Evolutionary conservation across 352 stramenopile species (phyloP).

Genomic region (Globisporangium paddicum): DNA sequence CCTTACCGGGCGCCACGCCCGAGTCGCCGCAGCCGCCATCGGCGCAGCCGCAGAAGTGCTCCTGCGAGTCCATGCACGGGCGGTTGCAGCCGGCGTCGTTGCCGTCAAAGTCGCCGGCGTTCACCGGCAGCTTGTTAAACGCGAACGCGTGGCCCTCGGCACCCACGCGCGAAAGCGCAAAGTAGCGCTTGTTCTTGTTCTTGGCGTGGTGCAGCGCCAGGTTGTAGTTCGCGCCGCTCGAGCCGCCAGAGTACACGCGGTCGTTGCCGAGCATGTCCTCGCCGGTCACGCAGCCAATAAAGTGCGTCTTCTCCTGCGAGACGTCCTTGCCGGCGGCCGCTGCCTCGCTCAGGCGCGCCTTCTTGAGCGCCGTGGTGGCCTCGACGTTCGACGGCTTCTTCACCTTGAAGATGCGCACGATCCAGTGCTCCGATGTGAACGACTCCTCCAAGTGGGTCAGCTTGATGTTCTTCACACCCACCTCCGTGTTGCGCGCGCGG

Average conservation of each 20-base stretch:
- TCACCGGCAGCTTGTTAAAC: slow-evolving; percentile 83
- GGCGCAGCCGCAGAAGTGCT: slow-evolving; percentile 81
- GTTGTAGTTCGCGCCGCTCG: slow-evolving; percentile 89
- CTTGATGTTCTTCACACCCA: slow-evolving; percentile 90
- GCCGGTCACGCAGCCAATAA: slow-evolving; percentile 77
- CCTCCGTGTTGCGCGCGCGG: slow-evolving; percentile 78
- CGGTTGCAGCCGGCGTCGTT: slow-evolving; percentile 80
- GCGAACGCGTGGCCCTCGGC: slow-evolving; percentile 86
- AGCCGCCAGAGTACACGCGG: slow-evolving; percentile 83
- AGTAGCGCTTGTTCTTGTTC: slow-evolving; percentile 82
- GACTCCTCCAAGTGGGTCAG: slow-evolving; percentile 90
- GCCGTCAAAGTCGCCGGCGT: slow-evolving; percentile 57
- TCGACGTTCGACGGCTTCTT: slow-evolving; percentile 87
- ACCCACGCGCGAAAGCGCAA: slow-evolving; percentile 76
- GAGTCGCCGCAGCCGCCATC: slow-evolving; percentile 76
- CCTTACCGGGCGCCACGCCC: slow-evolving; percentile 54
- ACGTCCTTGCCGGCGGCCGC: slow-evolving; percentile 44
- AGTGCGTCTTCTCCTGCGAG: slow-evolving; percentile 72
- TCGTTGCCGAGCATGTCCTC: slow-evolving; percentile 85
- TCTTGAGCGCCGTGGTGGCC: slow-evolving; percentile 60
- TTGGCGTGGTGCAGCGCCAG: slow-evolving; percentile 85
- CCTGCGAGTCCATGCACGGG: slow-evolving; percentile 67
- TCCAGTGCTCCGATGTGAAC: slow-evolving; percentile 95
- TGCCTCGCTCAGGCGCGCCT: slow-evolving; percentile 48
- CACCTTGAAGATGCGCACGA: slow-evolving; percentile 94